Base-by-base conservation (phyloP, 805 yeast species). In the Schizosaccharomyces octosporus region DNA sequence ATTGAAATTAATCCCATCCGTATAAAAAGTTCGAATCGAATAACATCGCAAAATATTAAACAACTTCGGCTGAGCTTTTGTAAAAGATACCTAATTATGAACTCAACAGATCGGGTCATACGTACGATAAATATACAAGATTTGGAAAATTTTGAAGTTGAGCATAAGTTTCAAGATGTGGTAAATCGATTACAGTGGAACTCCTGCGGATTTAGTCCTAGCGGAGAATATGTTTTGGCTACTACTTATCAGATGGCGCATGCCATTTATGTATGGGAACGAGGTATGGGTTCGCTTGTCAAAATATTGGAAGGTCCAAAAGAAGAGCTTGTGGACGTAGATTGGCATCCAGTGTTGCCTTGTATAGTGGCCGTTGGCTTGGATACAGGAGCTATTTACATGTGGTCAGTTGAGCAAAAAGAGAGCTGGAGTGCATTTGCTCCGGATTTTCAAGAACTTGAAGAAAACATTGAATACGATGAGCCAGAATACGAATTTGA, bases 351-450 rank as follows among this genome's bases (percentile, higher is more conserved):
- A 63, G 74, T 80, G 60, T 76, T 80, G 61, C 87, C 95, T 70
- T 74, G 79, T 64, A 81, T 90, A 42, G 84, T 84, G 9, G 84
- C 95, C 19, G 85, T 86, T 36, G 96, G 97, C 0, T 73, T 86
- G 62, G 97, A 89, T 67, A 65, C 85, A 41, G 97, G 97, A 0
- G 75, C 81, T 48, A 78, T 89, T 1, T 88, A 85, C 68, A 69
- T 85, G 51, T 90, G 97, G 96, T 79, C 84, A 60, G 78, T 86
- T 9, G 79, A 79, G 48, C 80, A 85, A 24, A 94, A 95, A 0
- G 96, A 88, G 67, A 85, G 86, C 72, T 89, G 97, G 97, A 84
- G 94, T 70, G 95, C 97, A 0, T 74, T 89, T 66, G 97, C 97
- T 0, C 97, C 97, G 0, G 97, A 90, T 70, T 89, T 90, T 69